These are phyloP conservation scores for Sporisorium scitamineum DNA, from an alignment of 1,284 basidiomycete species.

Conservation along the genomic window DNA sequence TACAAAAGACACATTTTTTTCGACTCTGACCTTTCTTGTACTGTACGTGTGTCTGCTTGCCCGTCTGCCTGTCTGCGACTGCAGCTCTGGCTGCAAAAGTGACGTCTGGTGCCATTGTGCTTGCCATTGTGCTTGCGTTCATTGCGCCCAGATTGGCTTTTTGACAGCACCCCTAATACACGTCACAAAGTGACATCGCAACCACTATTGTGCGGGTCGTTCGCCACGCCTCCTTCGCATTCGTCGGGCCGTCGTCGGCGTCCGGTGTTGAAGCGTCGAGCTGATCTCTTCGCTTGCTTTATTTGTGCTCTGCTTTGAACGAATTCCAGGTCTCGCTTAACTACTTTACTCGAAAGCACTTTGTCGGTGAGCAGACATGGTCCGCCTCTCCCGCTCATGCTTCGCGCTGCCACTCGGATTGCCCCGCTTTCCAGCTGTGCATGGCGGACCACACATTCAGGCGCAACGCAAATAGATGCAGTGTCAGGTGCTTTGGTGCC, in stretches of 20 bases:
- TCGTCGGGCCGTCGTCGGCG: neutral
- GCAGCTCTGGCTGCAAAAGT: too few relatives aligned
- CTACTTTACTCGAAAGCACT: neutral
- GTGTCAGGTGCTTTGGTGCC: neutral
- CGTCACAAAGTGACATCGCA: neutral
- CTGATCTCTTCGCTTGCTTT: neutral
- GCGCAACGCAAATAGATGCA: too few relatives aligned
- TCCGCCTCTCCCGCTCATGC: neutral
- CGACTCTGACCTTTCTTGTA: too few relatives aligned
- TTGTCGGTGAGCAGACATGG: neutral
- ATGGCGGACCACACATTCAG: neutral
- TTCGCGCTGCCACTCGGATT: neutral
- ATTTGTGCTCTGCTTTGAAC: neutral
- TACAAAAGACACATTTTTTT: too few relatives aligned
- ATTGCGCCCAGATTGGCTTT: neutral
- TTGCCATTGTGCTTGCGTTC: neutral
- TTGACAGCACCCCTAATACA: neutral
- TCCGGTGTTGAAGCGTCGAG: neutral
- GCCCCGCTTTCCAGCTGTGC: neutral
- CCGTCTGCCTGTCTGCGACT: too few relatives aligned
- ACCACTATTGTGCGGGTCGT: neutral
- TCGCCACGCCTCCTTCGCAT: neutral
- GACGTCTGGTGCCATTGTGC: too few relatives aligned
- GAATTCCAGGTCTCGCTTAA: too few relatives aligned
- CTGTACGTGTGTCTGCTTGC: too few relatives aligned